phyloP scores from a whole-genome alignment of 441 rosid species.

The Populus trichocarpa region DNA sequence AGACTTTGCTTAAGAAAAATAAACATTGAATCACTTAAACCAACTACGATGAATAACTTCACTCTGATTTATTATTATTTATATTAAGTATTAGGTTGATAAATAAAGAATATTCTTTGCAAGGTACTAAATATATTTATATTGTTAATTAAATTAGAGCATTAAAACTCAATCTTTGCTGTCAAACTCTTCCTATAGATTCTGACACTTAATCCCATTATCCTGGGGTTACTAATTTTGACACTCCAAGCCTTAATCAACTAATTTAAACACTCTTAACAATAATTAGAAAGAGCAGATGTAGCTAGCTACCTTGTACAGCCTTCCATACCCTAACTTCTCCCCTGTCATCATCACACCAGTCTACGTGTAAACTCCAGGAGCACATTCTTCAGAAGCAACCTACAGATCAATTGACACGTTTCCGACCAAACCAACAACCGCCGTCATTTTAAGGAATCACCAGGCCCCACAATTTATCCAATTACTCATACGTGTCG shows the following conservation, averaged over 20 bases:
- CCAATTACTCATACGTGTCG: conserved; percentile 14
- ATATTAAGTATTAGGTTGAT: too few species aligned
- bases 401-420: conserved; percentile 22
- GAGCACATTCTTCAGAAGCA: neutral
- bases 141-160: too few species aligned
- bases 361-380: conserved; percentile 15
- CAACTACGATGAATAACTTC: too few species aligned
- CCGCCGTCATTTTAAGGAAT: conserved; percentile 31
- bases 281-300: too few species aligned
- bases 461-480: conserved; percentile 28
- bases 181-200: too few species aligned
- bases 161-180: neutral
- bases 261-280: too few species aligned
- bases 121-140: too few species aligned
- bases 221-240: neutral
- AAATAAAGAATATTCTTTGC: neutral
- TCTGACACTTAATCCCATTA: neutral
- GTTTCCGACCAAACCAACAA: conserved; percentile 14
- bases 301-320: neutral
- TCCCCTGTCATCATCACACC: neutral
- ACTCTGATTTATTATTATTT: too few species aligned
- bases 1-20: too few species aligned
- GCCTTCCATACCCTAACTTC: neutral
- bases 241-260: neutral
- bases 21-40: too few species aligned